Percentiles rank a stretch among this genome's conserved stretches.
These are phyloP conservation scores for Effrenium voratum DNA, from an alignment of 73 alveolate genomes.

Conservation along the genomic window DNA sequence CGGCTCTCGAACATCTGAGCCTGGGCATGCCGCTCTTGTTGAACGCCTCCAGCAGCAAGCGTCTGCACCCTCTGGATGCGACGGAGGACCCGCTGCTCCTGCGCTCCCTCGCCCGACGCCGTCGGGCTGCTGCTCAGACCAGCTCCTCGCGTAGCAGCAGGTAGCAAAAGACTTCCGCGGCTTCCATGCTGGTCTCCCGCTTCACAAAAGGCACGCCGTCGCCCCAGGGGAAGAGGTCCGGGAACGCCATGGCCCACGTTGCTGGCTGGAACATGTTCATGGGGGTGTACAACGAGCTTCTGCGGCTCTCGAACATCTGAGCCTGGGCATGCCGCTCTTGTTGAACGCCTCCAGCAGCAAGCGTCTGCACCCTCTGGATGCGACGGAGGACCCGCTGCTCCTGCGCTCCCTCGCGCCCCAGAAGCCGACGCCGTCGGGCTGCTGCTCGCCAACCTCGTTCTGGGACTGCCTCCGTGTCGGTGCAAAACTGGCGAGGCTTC, in stretches of 20 bases:
- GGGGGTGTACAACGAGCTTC: neutral
- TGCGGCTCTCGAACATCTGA: neutral
- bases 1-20: neutral
- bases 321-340: neutral
- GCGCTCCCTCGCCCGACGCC: neutral
- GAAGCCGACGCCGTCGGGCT: neutral
- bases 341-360: neutral
- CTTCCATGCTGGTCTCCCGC: neutral
- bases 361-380: neutral
- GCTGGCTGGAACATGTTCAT: neutral
- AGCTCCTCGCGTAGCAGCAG: slow-evolving; percentile 15
- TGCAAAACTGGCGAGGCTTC: too few relatives aligned
- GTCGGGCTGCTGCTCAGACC: too few relatives aligned
- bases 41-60: neutral
- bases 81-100: neutral
- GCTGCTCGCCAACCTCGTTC: neutral
- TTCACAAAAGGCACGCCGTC: slow-evolving; percentile 33
- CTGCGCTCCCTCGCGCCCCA: neutral
- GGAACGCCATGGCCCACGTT: slow-evolving; percentile 34
- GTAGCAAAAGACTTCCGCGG: neutral
- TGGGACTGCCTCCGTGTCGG: too few relatives aligned
- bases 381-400: neutral
- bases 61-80: neutral
- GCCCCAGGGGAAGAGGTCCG: slow-evolving; percentile 30
- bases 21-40: neutral